Evolutionary conservation across 2,329 filamentous ascomycete genomes (phyloP), one percentile per base, ranked within the genome.

Genomic region (Fusarium humuli): DNA sequence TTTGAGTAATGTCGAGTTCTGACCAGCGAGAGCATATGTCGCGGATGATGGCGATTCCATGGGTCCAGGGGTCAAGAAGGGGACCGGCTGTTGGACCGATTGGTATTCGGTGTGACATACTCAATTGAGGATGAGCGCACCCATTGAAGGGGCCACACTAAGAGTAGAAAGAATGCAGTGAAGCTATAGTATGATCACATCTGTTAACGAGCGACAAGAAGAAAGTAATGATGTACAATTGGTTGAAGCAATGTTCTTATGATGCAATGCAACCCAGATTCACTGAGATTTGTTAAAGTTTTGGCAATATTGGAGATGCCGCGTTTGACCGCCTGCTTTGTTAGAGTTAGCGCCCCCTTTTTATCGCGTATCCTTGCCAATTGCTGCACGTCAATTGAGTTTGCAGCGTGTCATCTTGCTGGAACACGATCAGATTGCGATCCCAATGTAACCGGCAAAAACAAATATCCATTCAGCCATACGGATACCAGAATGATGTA

Each of bases 1-100:
- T 75, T 42, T 81, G 82, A 2, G 82, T 83, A 52, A 85, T 78
- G 53, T 85, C 83, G 11, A 85, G 76, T 25, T 81, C 79, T n/a
- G 80, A 78, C 82, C 82, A 84, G 41, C 78, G 79, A 23, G 73
- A 74, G 64, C 80, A 78, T 45, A 81, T 74, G 16, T 81, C 78
- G 49, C 73, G 77, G 56, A 84, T 71, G 47, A 82, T 65, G 7
- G 77, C 75, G 6, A 81, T 29, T n/a, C 78, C 76, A 20, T 78
- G 72, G 2, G 67, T 62, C 77, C 77, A 76, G 40, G 80, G 75
- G 67, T 79, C 75, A 1, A 76, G 58, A 4, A 78, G 67, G 22
- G 61, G 66, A 2, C 62, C 63, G 1, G 72, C 46, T 12, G 67
- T 45, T 34, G 65, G 57, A 4, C 72, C 72, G 22, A 73, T 46